These are phyloP conservation scores for Neurospora intermedia DNA, from an alignment of 495 filamentous ascomycete species.

Conservation along the genomic window DNA sequence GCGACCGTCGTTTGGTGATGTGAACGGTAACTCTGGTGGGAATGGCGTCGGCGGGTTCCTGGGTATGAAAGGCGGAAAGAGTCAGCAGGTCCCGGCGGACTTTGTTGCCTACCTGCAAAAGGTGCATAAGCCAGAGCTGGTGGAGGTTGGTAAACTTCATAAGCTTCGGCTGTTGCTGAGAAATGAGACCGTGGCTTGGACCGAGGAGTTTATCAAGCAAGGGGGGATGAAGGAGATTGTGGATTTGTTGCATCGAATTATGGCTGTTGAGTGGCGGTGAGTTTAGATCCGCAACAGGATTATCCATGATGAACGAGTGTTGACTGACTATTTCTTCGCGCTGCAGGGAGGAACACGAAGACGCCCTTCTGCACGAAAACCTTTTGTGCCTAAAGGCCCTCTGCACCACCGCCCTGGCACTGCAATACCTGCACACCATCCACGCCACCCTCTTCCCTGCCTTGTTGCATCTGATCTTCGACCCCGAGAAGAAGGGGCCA, in stretches of 20 bases:
- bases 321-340: background rate
- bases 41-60: background rate
- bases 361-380: constrained; percentile 81
- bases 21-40: background rate
- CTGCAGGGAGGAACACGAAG: constrained; percentile 87
- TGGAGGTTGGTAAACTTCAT: constrained; percentile 89
- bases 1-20: constrained; percentile 29
- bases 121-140: constrained; percentile 63
- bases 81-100: constrained; percentile 55
- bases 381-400: constrained; percentile 90
- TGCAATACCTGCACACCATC: constrained; percentile 70
- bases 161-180: constrained; percentile 83
- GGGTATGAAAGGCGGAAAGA: constrained; percentile 27
- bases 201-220: constrained; percentile 75
- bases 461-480: constrained; percentile 80
- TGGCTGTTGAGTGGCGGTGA: constrained; percentile 93
- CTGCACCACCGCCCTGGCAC: constrained; percentile 77
- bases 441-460: constrained; percentile 77
- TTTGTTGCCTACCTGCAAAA: constrained; percentile 73
- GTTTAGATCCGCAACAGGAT: constrained; percentile 9
- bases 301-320: no score
- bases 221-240: constrained; percentile 92
- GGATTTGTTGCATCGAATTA: constrained; percentile 72
- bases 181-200: constrained; percentile 93
- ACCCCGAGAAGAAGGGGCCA: constrained; percentile 92